Evolutionary conservation across 2,329 filamentous ascomycete species (phyloP).

Genomic region (Colletotrichum sp.): DNA sequence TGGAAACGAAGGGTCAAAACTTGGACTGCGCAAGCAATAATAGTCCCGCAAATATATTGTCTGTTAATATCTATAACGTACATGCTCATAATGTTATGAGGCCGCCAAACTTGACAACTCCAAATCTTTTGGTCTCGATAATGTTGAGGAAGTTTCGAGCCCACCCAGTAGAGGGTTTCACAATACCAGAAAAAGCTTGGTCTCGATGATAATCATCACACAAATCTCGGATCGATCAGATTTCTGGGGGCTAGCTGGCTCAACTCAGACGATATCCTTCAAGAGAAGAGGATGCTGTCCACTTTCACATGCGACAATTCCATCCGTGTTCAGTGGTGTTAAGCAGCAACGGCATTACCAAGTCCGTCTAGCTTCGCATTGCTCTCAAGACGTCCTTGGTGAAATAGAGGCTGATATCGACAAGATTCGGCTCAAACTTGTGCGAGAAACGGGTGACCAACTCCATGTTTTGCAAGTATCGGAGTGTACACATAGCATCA

Average conservation of each 20-base stretch:
- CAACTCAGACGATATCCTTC: background rate
- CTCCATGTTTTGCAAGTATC: background rate
- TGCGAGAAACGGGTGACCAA: background rate
- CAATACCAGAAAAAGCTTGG: background rate
- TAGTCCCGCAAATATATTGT: background rate
- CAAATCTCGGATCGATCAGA: background rate
- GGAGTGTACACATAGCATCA: background rate
- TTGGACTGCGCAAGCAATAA: slow-evolving; percentile 17
- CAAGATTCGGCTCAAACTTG: background rate
- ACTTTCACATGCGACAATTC: background rate
- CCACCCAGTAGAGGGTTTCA: too few species aligned
- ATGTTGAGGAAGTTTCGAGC: background rate
- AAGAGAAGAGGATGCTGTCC: background rate
- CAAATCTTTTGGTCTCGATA: background rate
- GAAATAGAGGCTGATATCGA: background rate
- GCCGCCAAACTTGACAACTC: background rate
- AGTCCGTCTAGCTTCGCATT: background rate
- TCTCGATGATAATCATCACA: background rate
- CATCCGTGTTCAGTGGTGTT: background rate
- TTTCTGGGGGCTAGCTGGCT: background rate
- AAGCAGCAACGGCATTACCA: background rate
- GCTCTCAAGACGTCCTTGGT: background rate
- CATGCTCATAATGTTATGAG: background rate
- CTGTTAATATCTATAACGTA: background rate
- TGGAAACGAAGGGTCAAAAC: background rate